These are phyloP conservation scores for Phaffia rhodozyma DNA, from an alignment of 1,284 basidiomycete genomes.

Conservation along the genomic window DNA sequence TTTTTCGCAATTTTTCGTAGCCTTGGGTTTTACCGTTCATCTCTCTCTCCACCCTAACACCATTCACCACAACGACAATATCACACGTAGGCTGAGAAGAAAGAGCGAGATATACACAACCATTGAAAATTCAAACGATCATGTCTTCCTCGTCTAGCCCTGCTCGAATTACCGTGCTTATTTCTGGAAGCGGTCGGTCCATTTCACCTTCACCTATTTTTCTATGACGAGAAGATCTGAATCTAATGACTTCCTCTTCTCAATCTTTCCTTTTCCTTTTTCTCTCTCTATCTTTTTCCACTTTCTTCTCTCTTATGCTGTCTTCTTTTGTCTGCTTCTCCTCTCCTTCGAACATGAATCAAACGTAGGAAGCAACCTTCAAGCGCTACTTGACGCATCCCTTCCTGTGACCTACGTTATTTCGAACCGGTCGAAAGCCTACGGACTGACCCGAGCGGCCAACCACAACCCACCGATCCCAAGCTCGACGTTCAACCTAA, in stretches of 20 bases:
- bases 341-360: slow-evolving; percentile 16
- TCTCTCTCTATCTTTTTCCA: neutral
- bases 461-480: slow-evolving; percentile 61
- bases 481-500: slow-evolving; percentile 70
- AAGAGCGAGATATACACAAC: too few relatives aligned
- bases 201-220: slow-evolving; percentile 3
- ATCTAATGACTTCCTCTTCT: neutral
- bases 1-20: too few relatives aligned
- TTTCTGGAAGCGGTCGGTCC: slow-evolving; percentile 66
- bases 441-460: slow-evolving; percentile 69
- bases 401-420: slow-evolving; percentile 52
- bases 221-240: neutral
- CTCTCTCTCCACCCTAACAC: too few relatives aligned
- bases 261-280: neutral
- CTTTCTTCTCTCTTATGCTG: neutral
- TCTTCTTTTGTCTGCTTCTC: neutral
- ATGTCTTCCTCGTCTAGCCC: neutral
- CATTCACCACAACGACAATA: too few relatives aligned
- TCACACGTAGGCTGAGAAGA: too few relatives aligned
- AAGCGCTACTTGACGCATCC: slow-evolving; percentile 85
- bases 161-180: slow-evolving; percentile 49
- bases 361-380: slow-evolving; percentile 72
- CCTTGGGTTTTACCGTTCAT: too few relatives aligned
- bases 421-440: slow-evolving; percentile 85
- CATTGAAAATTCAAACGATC: neutral